phyloP scores from a whole-genome alignment of 2,329 filamentous ascomycete species.

The Ceratocystis papillata region DNA sequence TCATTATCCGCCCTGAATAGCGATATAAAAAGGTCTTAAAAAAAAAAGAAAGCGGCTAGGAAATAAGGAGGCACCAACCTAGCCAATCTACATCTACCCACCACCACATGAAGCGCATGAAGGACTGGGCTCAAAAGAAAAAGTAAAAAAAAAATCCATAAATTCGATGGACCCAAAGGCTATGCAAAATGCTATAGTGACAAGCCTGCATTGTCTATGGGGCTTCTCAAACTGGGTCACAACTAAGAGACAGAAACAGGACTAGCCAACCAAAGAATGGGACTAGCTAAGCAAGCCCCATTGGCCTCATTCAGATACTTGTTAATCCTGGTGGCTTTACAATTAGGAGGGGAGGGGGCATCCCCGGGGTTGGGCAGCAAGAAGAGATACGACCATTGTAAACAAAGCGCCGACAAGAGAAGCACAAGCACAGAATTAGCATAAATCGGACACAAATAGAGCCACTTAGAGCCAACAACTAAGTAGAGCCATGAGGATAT shows the following conservation, averaged over 20 bases:
- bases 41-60: neutral
- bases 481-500: neutral
- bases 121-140: neutral
- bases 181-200: slow-evolving; percentile 6
- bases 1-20: slow-evolving; percentile 1
- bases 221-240: neutral
- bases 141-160: neutral
- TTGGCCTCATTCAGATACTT: slow-evolving; percentile 8
- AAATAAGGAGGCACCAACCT: neutral
- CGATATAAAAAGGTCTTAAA: neutral
- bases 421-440: neutral
- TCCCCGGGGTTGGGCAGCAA: slow-evolving; percentile 10
- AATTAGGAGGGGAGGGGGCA: neutral
- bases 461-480: neutral
- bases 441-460: neutral
- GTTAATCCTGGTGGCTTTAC: slow-evolving; percentile 7
- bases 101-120: neutral
- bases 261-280: neutral
- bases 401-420: slow-evolving; percentile 1
- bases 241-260: neutral
- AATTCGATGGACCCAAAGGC: neutral
- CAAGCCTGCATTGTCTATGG: neutral
- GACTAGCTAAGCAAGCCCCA: neutral
- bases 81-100: neutral
- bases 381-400: neutral